Evolutionary conservation across 2,329 filamentous ascomycete species (phyloP), one percentile per base, ranked within the genome.

Genomic region (Arthrobotrys conoides): DNA sequence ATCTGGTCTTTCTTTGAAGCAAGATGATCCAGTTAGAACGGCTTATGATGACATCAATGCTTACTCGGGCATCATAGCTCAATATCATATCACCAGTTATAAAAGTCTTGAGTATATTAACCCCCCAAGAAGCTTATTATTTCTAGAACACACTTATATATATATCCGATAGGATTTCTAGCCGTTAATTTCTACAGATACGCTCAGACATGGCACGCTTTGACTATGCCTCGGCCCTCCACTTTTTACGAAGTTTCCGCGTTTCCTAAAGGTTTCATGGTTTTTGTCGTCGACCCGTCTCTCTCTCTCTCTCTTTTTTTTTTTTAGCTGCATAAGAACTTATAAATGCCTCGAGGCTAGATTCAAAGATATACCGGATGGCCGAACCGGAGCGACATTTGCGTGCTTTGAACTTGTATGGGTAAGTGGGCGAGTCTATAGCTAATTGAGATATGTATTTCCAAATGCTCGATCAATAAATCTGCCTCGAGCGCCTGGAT

Each of bases 31-130:
- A 72, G 20, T 41, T 66, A 49, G 48, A 72, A 57, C 14, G 20
- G 36, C 12, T 59, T 2, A 33, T 10, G 22, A 65, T 73, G 70
- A 67, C 61, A 67, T 67, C 70, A 73, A n/a, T 27, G 44, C 33
- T 64, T 36, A 55, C 46, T 67, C 16, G 30, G 36, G 48, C 18
- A 55, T 36, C 63, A 57, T 14, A 57, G 30, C 46, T 55, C 46
- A 65, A 65, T 55, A 65, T 36, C 63, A 65, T 55, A 65, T 36
- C 63, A 57, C 30, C 16, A 41, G 16, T 55, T 66, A 72, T 65
- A 64, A 51, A 64, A 24, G 68, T 71, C 44, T 71, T 64, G 68
- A n/a, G 22, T 71, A 71, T 33, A 71, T 71, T 71, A 61, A 70
- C n/a, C 63, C 55, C n/a, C 20, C 14, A 20, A 27, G 41, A 67